Evolutionary conservation across 106 monocot species (phyloP), one percentile per base, ranked within the genome.

Genomic region (Phalaenopsis equestris): DNA sequence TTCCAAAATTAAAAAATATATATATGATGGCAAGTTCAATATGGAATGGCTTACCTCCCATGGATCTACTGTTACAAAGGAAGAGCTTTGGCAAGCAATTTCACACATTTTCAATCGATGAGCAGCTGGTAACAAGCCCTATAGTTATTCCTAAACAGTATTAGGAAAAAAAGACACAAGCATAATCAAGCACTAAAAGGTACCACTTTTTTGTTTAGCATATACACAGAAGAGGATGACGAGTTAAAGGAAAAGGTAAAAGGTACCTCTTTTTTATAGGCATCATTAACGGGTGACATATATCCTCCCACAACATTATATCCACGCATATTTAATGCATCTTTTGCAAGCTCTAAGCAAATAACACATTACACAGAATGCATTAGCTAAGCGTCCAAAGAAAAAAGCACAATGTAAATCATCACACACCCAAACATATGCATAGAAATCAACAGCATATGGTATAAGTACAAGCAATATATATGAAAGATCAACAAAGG

Each of bases 241-340:
- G 0, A 65, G 9, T 24, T 23, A 52, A 10, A 52, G 10, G 12
- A 30, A 38, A 70, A 70, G 1, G 70, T 37, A 12, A 30, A 30
- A 70, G 43, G n/a, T 11, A 93, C 93, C 90, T 93, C 90, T 85
- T 96, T 93, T 57, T 79, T 86, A 56, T 96, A 96, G 72, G 93
- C 85, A 84, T 96, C 93, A 83, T 96, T 96, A 72, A 86, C 90
- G 17, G 96, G 96, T 57, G 93, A 96, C 90, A 96, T 90, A 65
- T 93, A 93, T 48, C 96, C 93, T 78, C 88, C 91, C 23, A 93
- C 73, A 41, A 91, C 89, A 78, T 80, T 41, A 82, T 85, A 90
- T 36, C 96, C 91, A 81, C 79, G 49, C 46, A 77, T 68, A 41
- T 77, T 77, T 38, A 94, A n/a, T 76, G 85, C 91, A 88, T 94